Percentiles rank a stretch among this genome's conserved stretches.
These are phyloP conservation scores for Erysimum cheiri DNA, from an alignment of 441 rosid genomes.

Conservation along the genomic window DNA sequence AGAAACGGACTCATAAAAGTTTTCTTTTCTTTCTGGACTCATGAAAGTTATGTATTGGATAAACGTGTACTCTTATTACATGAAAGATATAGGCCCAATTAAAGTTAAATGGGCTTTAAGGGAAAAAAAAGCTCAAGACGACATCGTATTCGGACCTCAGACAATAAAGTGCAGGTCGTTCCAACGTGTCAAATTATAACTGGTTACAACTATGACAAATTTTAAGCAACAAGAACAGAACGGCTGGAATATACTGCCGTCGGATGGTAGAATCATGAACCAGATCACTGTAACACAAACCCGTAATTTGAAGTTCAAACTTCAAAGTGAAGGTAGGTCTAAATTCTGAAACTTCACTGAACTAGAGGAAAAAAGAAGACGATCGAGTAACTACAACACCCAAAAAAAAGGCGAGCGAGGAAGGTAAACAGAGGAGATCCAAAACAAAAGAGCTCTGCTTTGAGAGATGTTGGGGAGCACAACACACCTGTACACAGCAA, in stretches of 20 bases:
- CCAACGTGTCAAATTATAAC: background rate
- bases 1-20: background rate
- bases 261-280: slow-evolving; percentile 48
- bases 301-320: slow-evolving; percentile 18
- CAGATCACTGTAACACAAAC: slow-evolving; percentile 43
- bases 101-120: background rate
- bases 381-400: background rate
- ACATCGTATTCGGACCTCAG: background rate
- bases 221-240: slow-evolving; percentile 48
- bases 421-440: background rate
- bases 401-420: background rate
- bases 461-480: background rate
- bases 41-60: background rate
- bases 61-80: background rate
- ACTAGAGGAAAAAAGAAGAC: background rate
- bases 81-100: background rate
- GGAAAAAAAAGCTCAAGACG: background rate
- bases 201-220: slow-evolving; percentile 22
- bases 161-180: background rate
- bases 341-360: slow-evolving; percentile 5
- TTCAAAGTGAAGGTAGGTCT: background rate
- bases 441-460: slow-evolving; percentile 15
- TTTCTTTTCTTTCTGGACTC: background rate
- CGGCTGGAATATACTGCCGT: slow-evolving; percentile 63
- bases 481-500: slow-evolving; percentile 50